Conservation (phyloP, 345 rosid genomes). For the Populus tremula region DNA sequence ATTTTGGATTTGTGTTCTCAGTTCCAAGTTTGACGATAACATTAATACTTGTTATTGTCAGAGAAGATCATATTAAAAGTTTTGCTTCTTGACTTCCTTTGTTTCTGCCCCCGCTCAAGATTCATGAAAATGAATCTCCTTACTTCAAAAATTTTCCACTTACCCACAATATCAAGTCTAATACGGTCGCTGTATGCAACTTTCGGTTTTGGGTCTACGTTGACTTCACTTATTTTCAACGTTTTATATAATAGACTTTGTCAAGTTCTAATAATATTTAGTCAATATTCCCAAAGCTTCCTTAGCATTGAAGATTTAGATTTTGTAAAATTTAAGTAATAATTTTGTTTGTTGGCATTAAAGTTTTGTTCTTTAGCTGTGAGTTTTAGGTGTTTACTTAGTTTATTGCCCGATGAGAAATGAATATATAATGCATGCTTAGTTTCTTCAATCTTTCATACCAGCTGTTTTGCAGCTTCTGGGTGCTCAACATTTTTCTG, state of each 20-base stretch:
- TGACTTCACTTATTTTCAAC: not conserved
- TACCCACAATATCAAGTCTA: not conserved
- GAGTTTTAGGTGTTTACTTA: not conserved
- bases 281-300: not conserved
- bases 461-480: not conserved
- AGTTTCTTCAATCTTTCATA: not conserved
- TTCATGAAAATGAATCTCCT: not conserved
- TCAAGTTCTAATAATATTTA: not conserved
- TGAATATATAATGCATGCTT: not conserved
- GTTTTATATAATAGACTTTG: not conserved
- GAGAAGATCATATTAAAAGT: not conserved
- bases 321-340: not conserved
- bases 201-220: not conserved
- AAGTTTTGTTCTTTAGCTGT: not conserved
- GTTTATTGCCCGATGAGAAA: not conserved
- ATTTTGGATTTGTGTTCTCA: conserved; percentile 8
- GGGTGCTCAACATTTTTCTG: not conserved
- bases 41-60: not conserved
- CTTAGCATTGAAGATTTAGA: not conserved
- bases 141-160: not conserved
- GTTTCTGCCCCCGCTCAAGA: not conserved
- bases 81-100: conserved; percentile 3
- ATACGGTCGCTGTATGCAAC: not conserved
- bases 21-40: conserved; percentile 4
- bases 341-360: not conserved